phyloP scores from a whole-genome alignment of 2,329 filamentous ascomycete genomes.

The Pestalotiopsis sp. region DNA sequence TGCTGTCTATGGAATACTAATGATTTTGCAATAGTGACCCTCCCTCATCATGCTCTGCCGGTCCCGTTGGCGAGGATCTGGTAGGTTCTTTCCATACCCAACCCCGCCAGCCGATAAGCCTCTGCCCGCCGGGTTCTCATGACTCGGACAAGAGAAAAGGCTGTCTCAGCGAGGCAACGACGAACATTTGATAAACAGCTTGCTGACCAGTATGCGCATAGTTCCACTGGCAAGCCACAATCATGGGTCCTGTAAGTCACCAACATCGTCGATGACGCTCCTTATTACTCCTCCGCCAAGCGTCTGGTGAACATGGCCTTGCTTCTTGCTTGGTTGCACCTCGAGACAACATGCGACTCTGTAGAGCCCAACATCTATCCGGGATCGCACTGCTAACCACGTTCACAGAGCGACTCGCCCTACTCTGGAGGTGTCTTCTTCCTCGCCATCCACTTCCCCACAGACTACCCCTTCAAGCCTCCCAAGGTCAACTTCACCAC shows the following conservation, averaged over 20 bases:
- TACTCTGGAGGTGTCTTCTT: slow-evolving; percentile 99
- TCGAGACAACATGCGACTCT: too few species aligned
- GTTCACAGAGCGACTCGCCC: slow-evolving; percentile 82
- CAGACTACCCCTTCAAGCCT: slow-evolving; percentile 99
- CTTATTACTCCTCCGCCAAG: neutral
- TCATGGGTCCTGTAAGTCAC: slow-evolving; percentile 96
- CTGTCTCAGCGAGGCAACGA: neutral
- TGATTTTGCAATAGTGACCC: slow-evolving; percentile 71
- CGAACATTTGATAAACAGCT: neutral
- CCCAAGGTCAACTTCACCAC: slow-evolving; percentile 99
- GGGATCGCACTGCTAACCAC: slow-evolving; percentile 29
- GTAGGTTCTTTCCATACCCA: slow-evolving; percentile 61
- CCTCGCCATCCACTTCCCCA: slow-evolving; percentile 97
- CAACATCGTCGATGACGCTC: slow-evolving; percentile 20
- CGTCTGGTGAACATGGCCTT: neutral
- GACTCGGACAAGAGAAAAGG: slow-evolving; percentile 17
- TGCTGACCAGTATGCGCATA: slow-evolving; percentile 47
- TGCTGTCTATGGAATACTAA: slow-evolving; percentile 30
- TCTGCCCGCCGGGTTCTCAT: slow-evolving; percentile 18
- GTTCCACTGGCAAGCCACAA: slow-evolving; percentile 99
- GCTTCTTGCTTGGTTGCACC: neutral
- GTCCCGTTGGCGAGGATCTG: slow-evolving; percentile 95
- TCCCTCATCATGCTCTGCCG: slow-evolving; percentile 97
- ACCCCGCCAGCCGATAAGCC: slow-evolving; percentile 28
- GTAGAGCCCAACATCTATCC: neutral